phyloP scores from a whole-genome alignment of 129 eudicot species.

The Deinandra increscens region DNA sequence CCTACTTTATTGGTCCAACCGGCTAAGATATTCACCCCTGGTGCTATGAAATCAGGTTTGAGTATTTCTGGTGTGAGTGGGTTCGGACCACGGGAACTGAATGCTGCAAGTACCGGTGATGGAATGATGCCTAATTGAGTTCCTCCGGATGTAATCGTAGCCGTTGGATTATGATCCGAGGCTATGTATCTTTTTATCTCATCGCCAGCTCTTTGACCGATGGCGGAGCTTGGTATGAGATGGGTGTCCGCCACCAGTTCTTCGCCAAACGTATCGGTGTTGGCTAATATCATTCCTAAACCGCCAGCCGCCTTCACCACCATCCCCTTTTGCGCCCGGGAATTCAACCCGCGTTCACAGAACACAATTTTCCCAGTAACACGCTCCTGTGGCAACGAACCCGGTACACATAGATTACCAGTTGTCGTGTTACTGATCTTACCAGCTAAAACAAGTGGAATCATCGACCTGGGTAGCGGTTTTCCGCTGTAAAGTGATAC shows the following conservation, averaged over 20 bases:
- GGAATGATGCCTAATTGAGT: slow-evolving; percentile 69
- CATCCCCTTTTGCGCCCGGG: slow-evolving; percentile 60
- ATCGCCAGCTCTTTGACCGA: slow-evolving; percentile 58
- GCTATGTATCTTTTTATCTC: slow-evolving; percentile 52
- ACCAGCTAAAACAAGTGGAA: slow-evolving; percentile 61
- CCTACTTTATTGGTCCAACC: slow-evolving; percentile 73
- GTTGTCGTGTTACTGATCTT: slow-evolving; percentile 34
- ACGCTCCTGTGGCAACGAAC: slow-evolving; percentile 40
- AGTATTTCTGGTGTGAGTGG: slow-evolving; percentile 72
- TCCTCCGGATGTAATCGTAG: slow-evolving; percentile 46
- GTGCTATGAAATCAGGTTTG: slow-evolving; percentile 82
- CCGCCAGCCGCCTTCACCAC: slow-evolving; percentile 78
- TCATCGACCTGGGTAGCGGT: slow-evolving; percentile 22
- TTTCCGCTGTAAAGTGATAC: slow-evolving; percentile 70
- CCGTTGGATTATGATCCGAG: slow-evolving; percentile 45
- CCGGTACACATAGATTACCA: slow-evolving; percentile 51
- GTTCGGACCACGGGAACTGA: slow-evolving; percentile 89
- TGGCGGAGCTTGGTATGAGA: slow-evolving; percentile 55
- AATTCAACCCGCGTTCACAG: slow-evolving; percentile 62
- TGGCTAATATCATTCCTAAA: slow-evolving; percentile 69
- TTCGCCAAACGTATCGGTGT: slow-evolving; percentile 60
- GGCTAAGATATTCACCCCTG: slow-evolving; percentile 81
- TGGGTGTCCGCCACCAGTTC: slow-evolving; percentile 80
- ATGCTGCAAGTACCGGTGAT: slow-evolving; percentile 83
- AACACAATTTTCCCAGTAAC: slow-evolving; percentile 75